These are phyloP conservation scores for Fusarium sp. DNA, from an alignment of 2,329 filamentous ascomycete species.

Conservation along the genomic window DNA sequence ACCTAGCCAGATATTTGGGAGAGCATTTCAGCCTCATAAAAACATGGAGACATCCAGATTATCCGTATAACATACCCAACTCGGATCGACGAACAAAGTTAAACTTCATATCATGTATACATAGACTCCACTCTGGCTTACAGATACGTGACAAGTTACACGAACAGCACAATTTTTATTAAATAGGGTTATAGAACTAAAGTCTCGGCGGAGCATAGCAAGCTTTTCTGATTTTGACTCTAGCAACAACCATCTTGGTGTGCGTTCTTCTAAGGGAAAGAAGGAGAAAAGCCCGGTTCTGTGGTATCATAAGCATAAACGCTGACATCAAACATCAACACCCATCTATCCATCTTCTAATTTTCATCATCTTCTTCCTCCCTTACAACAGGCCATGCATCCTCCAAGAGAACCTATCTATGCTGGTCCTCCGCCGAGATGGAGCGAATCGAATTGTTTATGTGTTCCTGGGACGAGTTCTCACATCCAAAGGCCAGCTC, in stretches of 20 bases:
- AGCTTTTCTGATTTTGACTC: slow-evolving; percentile 38
- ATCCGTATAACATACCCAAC: not conserved
- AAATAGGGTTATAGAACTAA: slow-evolving; percentile 39
- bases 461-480: slow-evolving; percentile 2
- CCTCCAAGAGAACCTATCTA: slow-evolving; percentile 22
- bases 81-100: not conserved
- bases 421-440: slow-evolving; percentile 33
- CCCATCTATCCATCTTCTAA: slow-evolving; percentile 32
- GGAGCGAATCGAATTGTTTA: slow-evolving; percentile 29
- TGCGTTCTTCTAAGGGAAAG: slow-evolving; percentile 31
- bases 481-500: slow-evolving; percentile 29
- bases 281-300: slow-evolving; percentile 38
- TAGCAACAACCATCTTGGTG: slow-evolving; percentile 32
- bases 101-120: not conserved
- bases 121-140: not conserved
- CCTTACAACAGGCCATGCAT: slow-evolving; percentile 33
- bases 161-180: slow-evolving; percentile 33
- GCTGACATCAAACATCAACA: slow-evolving; percentile 43
- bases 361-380: slow-evolving; percentile 1
- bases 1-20: not conserved
- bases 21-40: not conserved
- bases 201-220: slow-evolving; percentile 41
- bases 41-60: not conserved
- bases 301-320: slow-evolving; percentile 45
- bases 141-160: slow-evolving; percentile 2